Evolutionary conservation across 345 rosid species (phyloP).

Genomic region (Noccaea caerulescens): DNA sequence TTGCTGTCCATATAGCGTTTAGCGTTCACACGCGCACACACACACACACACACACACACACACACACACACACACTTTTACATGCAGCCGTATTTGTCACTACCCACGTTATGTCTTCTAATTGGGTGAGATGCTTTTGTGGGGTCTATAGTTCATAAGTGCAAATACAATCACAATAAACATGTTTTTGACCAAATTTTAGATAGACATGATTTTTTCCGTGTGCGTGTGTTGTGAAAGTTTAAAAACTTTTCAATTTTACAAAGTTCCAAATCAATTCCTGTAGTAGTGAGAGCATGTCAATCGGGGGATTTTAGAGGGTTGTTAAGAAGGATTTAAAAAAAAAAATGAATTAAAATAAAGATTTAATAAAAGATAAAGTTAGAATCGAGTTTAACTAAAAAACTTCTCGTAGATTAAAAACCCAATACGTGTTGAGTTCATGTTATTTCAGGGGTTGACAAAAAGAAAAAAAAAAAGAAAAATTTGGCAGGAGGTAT

Average conservation of each 20-base stretch:
- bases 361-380: too few species aligned
- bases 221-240: slow-evolving; percentile 3
- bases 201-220: slow-evolving; percentile 10
- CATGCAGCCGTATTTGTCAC: slow-evolving; percentile 31
- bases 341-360: too few species aligned
- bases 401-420: too few species aligned
- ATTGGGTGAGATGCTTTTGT: slow-evolving; percentile 19
- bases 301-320: too few species aligned
- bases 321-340: too few species aligned
- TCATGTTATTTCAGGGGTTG: too few species aligned
- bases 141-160: slow-evolving; percentile 29
- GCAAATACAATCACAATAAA: slow-evolving; percentile 26
- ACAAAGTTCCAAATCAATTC: slow-evolving; percentile 1
- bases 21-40: slow-evolving; percentile 16
- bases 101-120: slow-evolving; percentile 31
- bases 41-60: slow-evolving; percentile 21
- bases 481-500: too few species aligned
- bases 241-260: neutral
- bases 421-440: too few species aligned
- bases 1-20: slow-evolving; percentile 1
- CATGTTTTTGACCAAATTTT: slow-evolving; percentile 39
- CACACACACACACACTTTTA: slow-evolving; percentile 15
- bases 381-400: too few species aligned
- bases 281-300: too few species aligned
- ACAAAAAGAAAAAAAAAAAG: too few species aligned